These are phyloP conservation scores for Pugionium cornutum DNA, from an alignment of 345 rosid species.

Conservation along the genomic window DNA sequence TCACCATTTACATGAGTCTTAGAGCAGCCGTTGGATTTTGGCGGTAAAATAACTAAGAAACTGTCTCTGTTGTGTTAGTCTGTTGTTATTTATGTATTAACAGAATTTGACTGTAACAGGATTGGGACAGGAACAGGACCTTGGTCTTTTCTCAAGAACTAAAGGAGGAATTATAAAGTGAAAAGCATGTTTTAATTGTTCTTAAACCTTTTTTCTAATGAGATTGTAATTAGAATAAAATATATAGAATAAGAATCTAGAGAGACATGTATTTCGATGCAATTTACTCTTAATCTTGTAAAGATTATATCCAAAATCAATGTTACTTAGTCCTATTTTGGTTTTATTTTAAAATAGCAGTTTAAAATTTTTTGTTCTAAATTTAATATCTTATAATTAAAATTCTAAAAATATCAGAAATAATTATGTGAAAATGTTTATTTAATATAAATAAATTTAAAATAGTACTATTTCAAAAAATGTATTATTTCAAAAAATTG, in stretches of 20 bases:
- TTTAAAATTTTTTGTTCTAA: no score
- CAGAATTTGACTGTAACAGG: conserved; percentile 51
- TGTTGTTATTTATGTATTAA: background rate
- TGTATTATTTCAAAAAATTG: no score
- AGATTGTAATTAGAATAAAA: conserved; percentile 29
- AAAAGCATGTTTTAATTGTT: conserved; percentile 22
- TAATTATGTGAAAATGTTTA: no score
- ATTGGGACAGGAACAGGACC: conserved; percentile 89
- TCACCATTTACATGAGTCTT: conserved; percentile 83
- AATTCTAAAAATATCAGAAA: no score
- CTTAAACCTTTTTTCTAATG: conserved; percentile 12
- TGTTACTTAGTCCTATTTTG: no score
- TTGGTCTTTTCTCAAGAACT: conserved; percentile 64
- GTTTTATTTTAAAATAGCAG: no score
- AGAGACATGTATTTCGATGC: conserved; percentile 11
- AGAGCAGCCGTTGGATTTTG: conserved; percentile 81
- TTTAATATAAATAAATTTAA: no score
- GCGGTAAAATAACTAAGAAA: conserved; percentile 53
- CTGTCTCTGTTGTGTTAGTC: background rate
- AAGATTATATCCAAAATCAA: background rate
- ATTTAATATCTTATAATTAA: no score
- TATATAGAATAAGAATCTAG: background rate
- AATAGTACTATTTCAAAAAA: no score
- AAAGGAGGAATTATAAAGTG: conserved; percentile 19
- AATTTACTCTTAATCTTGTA: background rate